Percentiles rank a stretch among this genome's conserved stretches.
phyloP scores from a whole-genome alignment of 129 eudicot genomes.

The Logfia minima region DNA sequence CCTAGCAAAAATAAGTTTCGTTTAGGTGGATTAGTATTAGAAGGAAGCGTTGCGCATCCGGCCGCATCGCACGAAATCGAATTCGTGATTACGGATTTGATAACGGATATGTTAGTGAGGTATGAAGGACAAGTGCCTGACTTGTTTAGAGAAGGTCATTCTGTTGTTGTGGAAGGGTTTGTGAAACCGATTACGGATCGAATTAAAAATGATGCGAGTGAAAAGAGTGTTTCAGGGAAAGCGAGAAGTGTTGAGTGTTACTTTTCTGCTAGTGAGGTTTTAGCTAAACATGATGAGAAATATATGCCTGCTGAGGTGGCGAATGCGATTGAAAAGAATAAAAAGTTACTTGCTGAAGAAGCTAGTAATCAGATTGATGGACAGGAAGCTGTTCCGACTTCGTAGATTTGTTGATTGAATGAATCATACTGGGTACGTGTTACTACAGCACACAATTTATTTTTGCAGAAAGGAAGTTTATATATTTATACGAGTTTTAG shows the following conservation, averaged over 20 bases:
- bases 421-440: constrained; percentile 25
- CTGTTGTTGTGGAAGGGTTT: constrained; percentile 96
- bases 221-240: constrained; percentile 47
- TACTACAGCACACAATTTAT: neutral
- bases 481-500: constrained; percentile 28
- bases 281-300: constrained; percentile 99
- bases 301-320: constrained; percentile 96
- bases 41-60: constrained; percentile 60
- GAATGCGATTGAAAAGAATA: constrained; percentile 77
- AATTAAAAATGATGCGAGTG: constrained; percentile 34
- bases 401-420: constrained; percentile 10
- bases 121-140: constrained; percentile 88
- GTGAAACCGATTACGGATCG: constrained; percentile 59
- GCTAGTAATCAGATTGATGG: constrained; percentile 16
- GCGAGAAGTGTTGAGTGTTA: constrained; percentile 81
- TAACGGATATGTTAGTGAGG: constrained; percentile 77
- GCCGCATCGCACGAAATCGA: constrained; percentile 66
- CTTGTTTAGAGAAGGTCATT: constrained; percentile 89
- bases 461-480: constrained; percentile 17
- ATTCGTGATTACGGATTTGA: constrained; percentile 78
- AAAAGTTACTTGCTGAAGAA: constrained; percentile 53
- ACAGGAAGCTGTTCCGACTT: constrained; percentile 24
- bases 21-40: constrained; percentile 80
- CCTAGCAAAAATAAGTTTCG: constrained; percentile 69
- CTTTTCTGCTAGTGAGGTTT: constrained; percentile 79